These are phyloP conservation scores for Silene vulgaris DNA, from an alignment of 179 eudicot species.

Conservation along the genomic window DNA sequence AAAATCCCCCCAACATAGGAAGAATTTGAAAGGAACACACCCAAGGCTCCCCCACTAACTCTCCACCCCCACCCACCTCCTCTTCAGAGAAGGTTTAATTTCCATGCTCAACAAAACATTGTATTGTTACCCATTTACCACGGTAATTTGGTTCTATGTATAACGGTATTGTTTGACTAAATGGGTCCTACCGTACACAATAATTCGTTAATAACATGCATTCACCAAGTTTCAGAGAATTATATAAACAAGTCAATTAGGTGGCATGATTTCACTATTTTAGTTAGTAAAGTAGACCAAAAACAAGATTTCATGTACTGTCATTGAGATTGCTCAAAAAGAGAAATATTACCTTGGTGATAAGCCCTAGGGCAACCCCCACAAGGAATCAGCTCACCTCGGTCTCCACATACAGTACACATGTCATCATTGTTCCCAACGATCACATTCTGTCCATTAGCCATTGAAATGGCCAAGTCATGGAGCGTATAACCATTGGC, in stretches of 20 bases:
- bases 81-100: neutral
- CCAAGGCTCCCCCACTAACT: neutral
- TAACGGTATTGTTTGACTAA: neutral
- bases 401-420: slow-evolving; percentile 87
- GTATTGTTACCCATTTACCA: neutral
- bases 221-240: neutral
- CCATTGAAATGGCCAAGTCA: slow-evolving; percentile 71
- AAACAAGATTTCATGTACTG: slow-evolving; percentile 8
- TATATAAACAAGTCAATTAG: neutral
- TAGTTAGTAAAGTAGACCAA: neutral
- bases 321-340: slow-evolving; percentile 12
- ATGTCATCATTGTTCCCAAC: slow-evolving; percentile 83
- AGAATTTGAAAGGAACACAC: neutral
- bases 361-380: slow-evolving; percentile 86
- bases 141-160: neutral
- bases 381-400: slow-evolving; percentile 72
- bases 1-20: neutral
- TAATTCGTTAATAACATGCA: neutral
- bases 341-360: slow-evolving; percentile 53
- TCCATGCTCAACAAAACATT: neutral
- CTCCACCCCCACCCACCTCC: too few relatives aligned
- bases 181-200: neutral
- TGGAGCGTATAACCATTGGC: slow-evolving; percentile 79
- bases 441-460: slow-evolving; percentile 64
- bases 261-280: neutral